Conservation (phyloP, 2,329 filamentous ascomycete species). For the Colletotrichum graminicola region DNA sequence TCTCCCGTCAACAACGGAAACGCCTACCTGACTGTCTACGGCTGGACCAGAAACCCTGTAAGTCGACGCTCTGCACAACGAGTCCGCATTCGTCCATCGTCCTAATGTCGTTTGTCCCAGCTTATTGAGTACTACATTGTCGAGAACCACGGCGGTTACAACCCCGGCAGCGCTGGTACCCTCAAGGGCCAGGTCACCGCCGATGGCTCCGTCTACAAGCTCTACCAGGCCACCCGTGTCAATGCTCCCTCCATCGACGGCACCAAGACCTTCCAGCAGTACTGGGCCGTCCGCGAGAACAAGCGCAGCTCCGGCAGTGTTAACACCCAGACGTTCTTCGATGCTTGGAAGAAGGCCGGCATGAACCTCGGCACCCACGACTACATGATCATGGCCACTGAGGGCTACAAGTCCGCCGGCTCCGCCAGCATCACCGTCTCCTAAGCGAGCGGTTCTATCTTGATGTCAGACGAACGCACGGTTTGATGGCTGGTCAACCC, state of each 20-base stretch:
- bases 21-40: constrained; percentile 54
- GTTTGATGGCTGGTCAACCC: neutral
- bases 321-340: constrained; percentile 63
- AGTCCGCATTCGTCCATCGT: neutral
- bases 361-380: constrained; percentile 61
- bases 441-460: neutral
- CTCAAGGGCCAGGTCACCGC: constrained; percentile 52
- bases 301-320: constrained; percentile 65
- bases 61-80: constrained; percentile 29
- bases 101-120: neutral
- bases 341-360: constrained; percentile 63
- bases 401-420: constrained; percentile 65
- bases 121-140: constrained; percentile 45
- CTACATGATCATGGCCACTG: constrained; percentile 68
- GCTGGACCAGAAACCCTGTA: constrained; percentile 53
- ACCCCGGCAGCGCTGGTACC: constrained; percentile 50
- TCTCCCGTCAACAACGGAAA: constrained; percentile 49
- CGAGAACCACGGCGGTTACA: constrained; percentile 54
- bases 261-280: constrained; percentile 64
- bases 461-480: neutral
- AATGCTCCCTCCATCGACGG: constrained; percentile 62
- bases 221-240: constrained; percentile 52
- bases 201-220: constrained; percentile 55
- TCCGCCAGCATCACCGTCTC: constrained; percentile 54
- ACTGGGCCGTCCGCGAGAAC: constrained; percentile 63